Conservation (phyloP, 768 basidiomycete genomes). For the Mycena kentingensis region DNA sequence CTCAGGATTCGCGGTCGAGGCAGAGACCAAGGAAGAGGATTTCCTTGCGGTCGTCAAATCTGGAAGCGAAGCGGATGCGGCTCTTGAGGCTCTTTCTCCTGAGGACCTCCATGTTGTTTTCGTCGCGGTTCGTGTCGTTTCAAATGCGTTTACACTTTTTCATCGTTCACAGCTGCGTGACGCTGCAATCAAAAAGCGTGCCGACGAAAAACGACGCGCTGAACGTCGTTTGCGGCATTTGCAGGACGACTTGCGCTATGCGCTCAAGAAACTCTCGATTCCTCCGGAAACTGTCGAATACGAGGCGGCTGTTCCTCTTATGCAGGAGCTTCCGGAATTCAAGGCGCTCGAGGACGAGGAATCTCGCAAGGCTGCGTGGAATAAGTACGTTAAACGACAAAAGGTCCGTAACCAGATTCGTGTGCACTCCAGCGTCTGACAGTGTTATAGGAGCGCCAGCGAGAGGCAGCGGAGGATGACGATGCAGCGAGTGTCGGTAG, state of each 20-base stretch:
- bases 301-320: slow-evolving; percentile 66
- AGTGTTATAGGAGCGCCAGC: slow-evolving; percentile 66
- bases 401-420: slow-evolving; percentile 54
- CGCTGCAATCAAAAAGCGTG: slow-evolving; percentile 69
- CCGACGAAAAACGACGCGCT: slow-evolving; percentile 82
- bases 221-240: slow-evolving; percentile 85
- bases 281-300: slow-evolving; percentile 69
- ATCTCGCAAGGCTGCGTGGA: slow-evolving; percentile 74
- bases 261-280: slow-evolving; percentile 74
- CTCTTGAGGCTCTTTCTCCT: slow-evolving; percentile 46
- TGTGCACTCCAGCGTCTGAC: background rate
- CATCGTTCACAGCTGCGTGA: slow-evolving; percentile 61
- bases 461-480: slow-evolving; percentile 78
- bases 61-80: slow-evolving; percentile 48
- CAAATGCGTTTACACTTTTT: background rate
- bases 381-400: slow-evolving; percentile 87
- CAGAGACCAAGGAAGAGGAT: slow-evolving; percentile 68
- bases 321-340: slow-evolving; percentile 84
- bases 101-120: slow-evolving; percentile 62
- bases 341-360: slow-evolving; percentile 90
- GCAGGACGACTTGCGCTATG: slow-evolving; percentile 96
- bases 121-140: slow-evolving; percentile 52
- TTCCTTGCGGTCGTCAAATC: slow-evolving; percentile 59
- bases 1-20: slow-evolving; percentile 41
- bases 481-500: slow-evolving; percentile 78